Evolutionary conservation across 345 rosid genomes (phyloP).

Genomic region (Orychophragmus violaceus): DNA sequence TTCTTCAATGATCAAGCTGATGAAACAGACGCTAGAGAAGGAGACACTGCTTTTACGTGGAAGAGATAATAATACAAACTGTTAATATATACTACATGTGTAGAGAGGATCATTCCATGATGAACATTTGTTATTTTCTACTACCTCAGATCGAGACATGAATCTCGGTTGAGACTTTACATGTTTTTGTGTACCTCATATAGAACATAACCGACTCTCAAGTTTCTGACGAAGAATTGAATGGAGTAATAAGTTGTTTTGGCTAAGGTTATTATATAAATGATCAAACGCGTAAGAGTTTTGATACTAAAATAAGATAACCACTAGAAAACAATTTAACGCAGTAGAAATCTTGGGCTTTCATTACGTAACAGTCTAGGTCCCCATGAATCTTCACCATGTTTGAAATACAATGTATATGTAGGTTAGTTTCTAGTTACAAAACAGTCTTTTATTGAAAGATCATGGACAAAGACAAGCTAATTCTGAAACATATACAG

Average conservation of each 20-base stretch:
- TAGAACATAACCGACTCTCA: too few species aligned
- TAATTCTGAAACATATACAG: neutral
- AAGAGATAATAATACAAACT: constrained; percentile 14
- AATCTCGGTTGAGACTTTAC: neutral
- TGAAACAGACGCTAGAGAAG: constrained; percentile 22
- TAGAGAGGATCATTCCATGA: neutral
- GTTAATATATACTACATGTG: neutral
- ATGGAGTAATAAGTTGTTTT: neutral
- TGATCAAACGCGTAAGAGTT: neutral
- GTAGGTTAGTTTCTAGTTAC: too few species aligned
- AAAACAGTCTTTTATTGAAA: neutral
- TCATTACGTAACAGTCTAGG: neutral
- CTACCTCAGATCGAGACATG: neutral
- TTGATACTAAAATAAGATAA: neutral
- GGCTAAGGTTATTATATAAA: neutral
- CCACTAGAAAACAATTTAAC: neutral
- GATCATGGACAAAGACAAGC: neutral
- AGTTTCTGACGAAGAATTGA: neutral
- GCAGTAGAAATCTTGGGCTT: neutral
- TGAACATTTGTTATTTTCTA: neutral
- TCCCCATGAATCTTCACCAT: too few species aligned
- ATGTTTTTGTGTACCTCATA: neutral
- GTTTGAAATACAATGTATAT: too few species aligned
- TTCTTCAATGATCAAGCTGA: constrained; percentile 18
- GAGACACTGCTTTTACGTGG: neutral